phyloP scores from a whole-genome alignment of 805 yeast species.

The Cyberlindnera maritima region DNA sequence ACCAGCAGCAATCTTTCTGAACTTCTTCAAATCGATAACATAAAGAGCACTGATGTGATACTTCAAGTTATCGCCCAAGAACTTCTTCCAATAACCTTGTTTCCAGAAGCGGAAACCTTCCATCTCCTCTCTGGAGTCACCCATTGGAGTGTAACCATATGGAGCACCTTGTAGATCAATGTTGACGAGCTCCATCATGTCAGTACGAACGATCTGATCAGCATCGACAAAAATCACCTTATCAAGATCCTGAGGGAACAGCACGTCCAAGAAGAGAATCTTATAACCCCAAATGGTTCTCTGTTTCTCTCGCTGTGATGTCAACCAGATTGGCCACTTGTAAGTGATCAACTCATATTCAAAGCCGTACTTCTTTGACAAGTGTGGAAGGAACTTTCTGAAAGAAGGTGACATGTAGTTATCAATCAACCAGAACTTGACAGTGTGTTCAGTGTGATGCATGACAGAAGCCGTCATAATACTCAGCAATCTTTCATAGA shows the following conservation, averaged over 20 bases:
- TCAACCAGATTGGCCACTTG: constrained; percentile 91
- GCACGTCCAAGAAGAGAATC: constrained; percentile 77
- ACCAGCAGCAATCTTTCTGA: constrained; percentile 70
- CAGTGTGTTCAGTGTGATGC: constrained; percentile 57
- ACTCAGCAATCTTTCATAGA: constrained; percentile 68
- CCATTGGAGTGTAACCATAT: constrained; percentile 86
- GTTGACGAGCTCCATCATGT: constrained; percentile 63
- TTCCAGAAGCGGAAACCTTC: constrained; percentile 92
- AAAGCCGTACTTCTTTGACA: constrained; percentile 60
- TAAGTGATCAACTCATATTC: constrained; percentile 77
- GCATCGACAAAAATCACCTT: constrained; percentile 85
- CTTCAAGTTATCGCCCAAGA: constrained; percentile 46
- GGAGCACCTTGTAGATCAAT: constrained; percentile 77
- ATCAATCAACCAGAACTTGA: constrained; percentile 85
- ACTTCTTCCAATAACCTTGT: constrained; percentile 81
- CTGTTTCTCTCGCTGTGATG: constrained; percentile 73
- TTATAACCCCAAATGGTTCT: constrained; percentile 88
- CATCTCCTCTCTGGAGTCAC: constrained; percentile 74
- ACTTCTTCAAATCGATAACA: constrained; percentile 69
- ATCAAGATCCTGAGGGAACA: constrained; percentile 76
- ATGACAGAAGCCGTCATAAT: constrained; percentile 82
- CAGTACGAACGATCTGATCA: constrained; percentile 77
- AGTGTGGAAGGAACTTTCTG: constrained; percentile 52
- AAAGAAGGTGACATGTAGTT: constrained; percentile 75
- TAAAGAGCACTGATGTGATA: constrained; percentile 85